phyloP scores from a whole-genome alignment of 2,329 filamentous ascomycete genomes.

The Epichloe hybrida region DNA sequence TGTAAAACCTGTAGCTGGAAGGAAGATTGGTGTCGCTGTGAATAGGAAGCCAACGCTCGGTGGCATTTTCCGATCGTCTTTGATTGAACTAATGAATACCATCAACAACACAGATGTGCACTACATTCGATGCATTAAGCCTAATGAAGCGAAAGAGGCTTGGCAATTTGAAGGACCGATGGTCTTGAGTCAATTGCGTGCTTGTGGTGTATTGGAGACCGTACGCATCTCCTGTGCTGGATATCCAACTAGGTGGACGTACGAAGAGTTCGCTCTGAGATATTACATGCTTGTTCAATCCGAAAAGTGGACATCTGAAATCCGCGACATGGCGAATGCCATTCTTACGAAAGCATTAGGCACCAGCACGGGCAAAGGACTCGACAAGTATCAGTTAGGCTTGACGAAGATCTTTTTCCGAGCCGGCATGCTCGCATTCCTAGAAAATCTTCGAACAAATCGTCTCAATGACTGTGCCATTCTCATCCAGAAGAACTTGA shows the following conservation, averaged over 20 bases:
- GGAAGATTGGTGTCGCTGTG: slow-evolving; percentile 81
- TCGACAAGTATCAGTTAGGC: slow-evolving; percentile 94
- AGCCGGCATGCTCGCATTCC: slow-evolving; percentile 94
- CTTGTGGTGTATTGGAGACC: slow-evolving; percentile 97
- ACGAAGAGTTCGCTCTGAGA: slow-evolving; percentile 91
- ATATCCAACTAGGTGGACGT: slow-evolving; percentile 96
- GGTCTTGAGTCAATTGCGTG: slow-evolving; percentile 92
- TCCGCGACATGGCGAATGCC: slow-evolving; percentile 83
- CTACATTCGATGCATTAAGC: slow-evolving; percentile 98
- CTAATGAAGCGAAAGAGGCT: slow-evolving; percentile 88
- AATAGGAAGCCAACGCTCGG: slow-evolving; percentile 94
- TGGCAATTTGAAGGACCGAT: slow-evolving; percentile 99
- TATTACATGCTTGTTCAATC: slow-evolving; percentile 98
- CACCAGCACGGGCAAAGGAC: slow-evolving; percentile 55
- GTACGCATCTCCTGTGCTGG: slow-evolving; percentile 95
- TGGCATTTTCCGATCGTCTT: slow-evolving; percentile 95
- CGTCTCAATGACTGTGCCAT: slow-evolving; percentile 87
- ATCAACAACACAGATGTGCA: slow-evolving; percentile 98
- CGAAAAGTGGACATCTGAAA: slow-evolving; percentile 80
- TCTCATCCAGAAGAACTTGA: slow-evolving; percentile 97
- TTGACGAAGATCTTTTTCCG: slow-evolving; percentile 99
- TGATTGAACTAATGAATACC: slow-evolving; percentile 95
- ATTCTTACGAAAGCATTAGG: slow-evolving; percentile 84
- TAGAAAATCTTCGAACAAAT: slow-evolving; percentile 85
- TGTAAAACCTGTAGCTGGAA: slow-evolving; percentile 68